These are phyloP conservation scores for Kwoniella sp. DNA, from an alignment of 768 basidiomycete species.

Conservation along the genomic window DNA sequence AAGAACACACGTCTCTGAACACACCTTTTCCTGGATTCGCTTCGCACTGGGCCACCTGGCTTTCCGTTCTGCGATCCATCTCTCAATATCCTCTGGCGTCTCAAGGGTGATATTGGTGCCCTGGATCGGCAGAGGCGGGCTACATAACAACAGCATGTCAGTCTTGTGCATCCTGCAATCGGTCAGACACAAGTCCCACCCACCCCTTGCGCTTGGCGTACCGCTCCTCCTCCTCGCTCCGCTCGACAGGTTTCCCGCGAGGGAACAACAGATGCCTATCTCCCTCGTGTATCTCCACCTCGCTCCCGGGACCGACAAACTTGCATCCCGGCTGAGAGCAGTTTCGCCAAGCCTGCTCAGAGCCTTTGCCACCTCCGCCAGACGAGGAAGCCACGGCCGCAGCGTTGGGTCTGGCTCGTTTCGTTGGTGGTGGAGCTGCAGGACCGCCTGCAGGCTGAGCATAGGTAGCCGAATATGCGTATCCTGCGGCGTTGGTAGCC, in stretches of 20 bases:
- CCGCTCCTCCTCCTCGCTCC: slow-evolving; percentile 44
- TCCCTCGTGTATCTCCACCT: slow-evolving; percentile 49
- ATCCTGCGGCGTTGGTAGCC: slow-evolving; percentile 12
- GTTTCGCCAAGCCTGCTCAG: slow-evolving; percentile 36
- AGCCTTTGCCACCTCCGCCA: neutral
- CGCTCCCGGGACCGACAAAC: slow-evolving; percentile 44
- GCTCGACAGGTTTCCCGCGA: slow-evolving; percentile 37
- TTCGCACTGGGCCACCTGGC: slow-evolving; percentile 72
- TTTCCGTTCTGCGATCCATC: slow-evolving; percentile 85
- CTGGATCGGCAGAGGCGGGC: slow-evolving; percentile 42
- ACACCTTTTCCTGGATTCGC: slow-evolving; percentile 67
- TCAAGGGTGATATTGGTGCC: slow-evolving; percentile 74
- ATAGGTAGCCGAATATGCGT: slow-evolving; percentile 23
- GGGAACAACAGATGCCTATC: slow-evolving; percentile 50
- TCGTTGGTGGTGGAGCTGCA: neutral
- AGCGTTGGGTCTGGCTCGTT: neutral
- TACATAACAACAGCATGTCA: slow-evolving; percentile 2
- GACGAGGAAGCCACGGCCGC: too few species aligned
- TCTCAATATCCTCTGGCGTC: slow-evolving; percentile 72
- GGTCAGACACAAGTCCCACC: slow-evolving; percentile 2
- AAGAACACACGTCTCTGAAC: neutral
- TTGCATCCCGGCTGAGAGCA: slow-evolving; percentile 44
- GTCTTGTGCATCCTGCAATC: neutral
- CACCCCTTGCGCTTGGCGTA: slow-evolving; percentile 45
- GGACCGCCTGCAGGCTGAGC: neutral